These are phyloP conservation scores for Beta vulgaris DNA, from an alignment of 148 eudicot genomes.

Conservation along the genomic window DNA sequence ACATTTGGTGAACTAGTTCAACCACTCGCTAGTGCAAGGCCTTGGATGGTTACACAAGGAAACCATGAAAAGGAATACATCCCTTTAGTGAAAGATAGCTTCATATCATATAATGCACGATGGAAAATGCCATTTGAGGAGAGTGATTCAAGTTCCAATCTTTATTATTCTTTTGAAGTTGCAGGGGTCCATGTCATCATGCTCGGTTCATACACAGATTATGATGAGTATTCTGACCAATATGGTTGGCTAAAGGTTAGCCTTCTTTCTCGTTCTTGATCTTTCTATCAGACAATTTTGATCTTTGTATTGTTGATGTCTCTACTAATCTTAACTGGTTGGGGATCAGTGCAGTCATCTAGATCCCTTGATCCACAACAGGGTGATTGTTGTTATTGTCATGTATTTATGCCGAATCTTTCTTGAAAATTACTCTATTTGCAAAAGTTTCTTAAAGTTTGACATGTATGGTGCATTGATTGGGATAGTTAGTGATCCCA, in stretches of 20 bases:
- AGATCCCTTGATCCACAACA: neutral
- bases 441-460: neutral
- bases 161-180: slow-evolving; percentile 92
- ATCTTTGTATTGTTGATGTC: neutral
- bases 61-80: slow-evolving; percentile 89
- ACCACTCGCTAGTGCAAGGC: slow-evolving; percentile 90
- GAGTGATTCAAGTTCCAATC: slow-evolving; percentile 89
- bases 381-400: neutral
- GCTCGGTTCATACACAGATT: slow-evolving; percentile 94
- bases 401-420: neutral
- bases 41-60: slow-evolving; percentile 99
- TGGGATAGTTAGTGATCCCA: neutral
- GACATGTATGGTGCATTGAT: no score
- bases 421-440: neutral
- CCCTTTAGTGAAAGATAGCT: slow-evolving; percentile 54
- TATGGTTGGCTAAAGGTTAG: slow-evolving; percentile 87
- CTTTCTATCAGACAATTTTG: neutral
- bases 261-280: slow-evolving; percentile 7
- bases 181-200: slow-evolving; percentile 80
- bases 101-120: slow-evolving; percentile 78
- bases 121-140: slow-evolving; percentile 97
- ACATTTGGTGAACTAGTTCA: slow-evolving; percentile 83
- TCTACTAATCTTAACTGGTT: neutral
- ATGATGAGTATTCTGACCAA: slow-evolving; percentile 78
- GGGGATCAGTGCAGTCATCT: no score